Evolutionary conservation across 768 basidiomycete species (phyloP).

Genomic region (Suillus paluster): DNA sequence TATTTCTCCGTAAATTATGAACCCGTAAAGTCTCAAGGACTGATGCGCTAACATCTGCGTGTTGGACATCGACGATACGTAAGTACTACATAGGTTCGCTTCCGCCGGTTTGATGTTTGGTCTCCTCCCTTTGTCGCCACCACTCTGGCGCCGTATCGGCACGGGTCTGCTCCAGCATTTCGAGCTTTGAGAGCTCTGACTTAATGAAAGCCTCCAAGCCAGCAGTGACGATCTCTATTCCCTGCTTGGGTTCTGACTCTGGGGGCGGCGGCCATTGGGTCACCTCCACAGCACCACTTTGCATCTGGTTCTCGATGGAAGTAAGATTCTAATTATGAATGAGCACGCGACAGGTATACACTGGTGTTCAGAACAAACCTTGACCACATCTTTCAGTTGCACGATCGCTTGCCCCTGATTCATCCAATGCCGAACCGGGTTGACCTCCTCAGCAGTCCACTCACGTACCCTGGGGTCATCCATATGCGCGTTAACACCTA

Average conservation of each 20-base stretch:
- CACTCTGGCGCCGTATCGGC: conserved; percentile 28
- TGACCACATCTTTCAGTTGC: conserved; percentile 30
- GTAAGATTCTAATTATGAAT: conserved; percentile 19
- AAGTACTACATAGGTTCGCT: background rate
- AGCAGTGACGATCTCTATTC: conserved; percentile 11
- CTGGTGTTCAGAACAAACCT: conserved; percentile 20
- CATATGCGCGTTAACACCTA: conserved; percentile 24
- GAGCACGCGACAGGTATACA: background rate
- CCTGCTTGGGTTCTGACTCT: conserved; percentile 16
- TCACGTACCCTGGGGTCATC: conserved; percentile 45
- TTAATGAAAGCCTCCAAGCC: conserved; percentile 31
- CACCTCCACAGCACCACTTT: conserved; percentile 10
- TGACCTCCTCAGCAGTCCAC: conserved; percentile 42
- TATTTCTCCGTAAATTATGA: too few species aligned
- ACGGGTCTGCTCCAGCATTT: conserved; percentile 28
- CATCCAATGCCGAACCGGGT: conserved; percentile 42
- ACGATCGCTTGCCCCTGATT: conserved; percentile 33
- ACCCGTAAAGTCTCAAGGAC: background rate
- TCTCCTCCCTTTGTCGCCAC: conserved; percentile 36
- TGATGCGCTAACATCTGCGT: background rate
- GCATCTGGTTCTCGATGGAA: conserved; percentile 18
- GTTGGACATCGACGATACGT: background rate
- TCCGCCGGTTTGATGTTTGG: conserved; percentile 16
- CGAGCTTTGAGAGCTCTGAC: conserved; percentile 22
- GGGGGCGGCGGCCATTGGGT: conserved; percentile 15